Percentiles rank a stretch among this genome's conserved stretches.
These are phyloP conservation scores for Fusarium penzigii DNA, from an alignment of 2,329 filamentous ascomycete species.

Conservation along the genomic window DNA sequence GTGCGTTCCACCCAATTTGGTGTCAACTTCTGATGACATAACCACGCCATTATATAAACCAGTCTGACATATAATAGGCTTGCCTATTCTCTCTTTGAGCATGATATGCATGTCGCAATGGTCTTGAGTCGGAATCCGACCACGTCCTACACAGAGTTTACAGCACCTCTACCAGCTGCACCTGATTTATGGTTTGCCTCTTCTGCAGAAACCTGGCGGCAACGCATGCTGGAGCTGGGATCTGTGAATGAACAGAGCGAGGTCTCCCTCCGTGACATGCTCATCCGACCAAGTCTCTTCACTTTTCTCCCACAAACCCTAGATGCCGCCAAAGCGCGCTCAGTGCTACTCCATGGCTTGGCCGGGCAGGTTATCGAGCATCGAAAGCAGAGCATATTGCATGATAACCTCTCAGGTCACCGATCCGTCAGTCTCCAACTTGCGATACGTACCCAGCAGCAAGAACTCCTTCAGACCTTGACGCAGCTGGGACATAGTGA, in stretches of 20 bases:
- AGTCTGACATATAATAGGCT: neutral
- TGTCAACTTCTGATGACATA: neutral
- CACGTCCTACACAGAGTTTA: neutral
- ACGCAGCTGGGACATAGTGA: neutral
- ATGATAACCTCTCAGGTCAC: neutral
- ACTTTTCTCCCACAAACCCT: neutral
- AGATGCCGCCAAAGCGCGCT: neutral
- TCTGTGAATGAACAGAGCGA: neutral
- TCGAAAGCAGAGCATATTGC: neutral
- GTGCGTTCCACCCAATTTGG: neutral
- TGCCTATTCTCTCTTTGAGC: neutral
- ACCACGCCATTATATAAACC: neutral
- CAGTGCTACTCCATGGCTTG: neutral
- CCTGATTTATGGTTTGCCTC: neutral
- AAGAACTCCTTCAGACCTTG: neutral
- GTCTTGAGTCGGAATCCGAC: neutral
- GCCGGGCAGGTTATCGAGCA: neutral
- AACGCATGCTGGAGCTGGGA: neutral
- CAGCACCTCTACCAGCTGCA: neutral
- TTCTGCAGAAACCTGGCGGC: neutral
- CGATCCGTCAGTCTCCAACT: neutral
- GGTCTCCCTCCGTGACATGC: neutral
- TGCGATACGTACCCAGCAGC: neutral
- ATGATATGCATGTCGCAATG: neutral
- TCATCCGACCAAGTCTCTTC: neutral